Conservation (phyloP, 805 yeast species). For the Kuraishia piskuri region DNA sequence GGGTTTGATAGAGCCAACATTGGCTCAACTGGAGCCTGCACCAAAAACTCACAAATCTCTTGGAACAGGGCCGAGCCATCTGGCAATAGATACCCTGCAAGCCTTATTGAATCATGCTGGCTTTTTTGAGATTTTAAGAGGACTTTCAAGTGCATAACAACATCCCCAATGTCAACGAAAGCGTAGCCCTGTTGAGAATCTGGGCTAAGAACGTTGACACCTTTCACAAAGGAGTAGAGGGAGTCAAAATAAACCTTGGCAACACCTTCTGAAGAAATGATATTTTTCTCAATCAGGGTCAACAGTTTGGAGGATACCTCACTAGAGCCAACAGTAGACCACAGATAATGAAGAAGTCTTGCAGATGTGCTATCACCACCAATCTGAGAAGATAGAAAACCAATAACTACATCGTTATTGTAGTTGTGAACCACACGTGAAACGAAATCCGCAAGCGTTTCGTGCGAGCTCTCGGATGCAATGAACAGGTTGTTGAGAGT, state of each 20-base stretch:
- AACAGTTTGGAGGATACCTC: background rate
- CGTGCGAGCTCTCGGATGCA: slow-evolving; percentile 12
- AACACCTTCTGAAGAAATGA: background rate
- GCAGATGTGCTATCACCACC: background rate
- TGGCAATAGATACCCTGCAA: background rate
- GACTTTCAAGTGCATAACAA: background rate
- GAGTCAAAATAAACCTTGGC: background rate
- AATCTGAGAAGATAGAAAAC: background rate
- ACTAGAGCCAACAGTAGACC: background rate
- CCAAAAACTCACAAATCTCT: background rate
- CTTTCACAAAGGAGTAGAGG: background rate
- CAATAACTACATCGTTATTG: background rate
- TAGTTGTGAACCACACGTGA: slow-evolving; percentile 11
- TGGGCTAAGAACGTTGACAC: background rate
- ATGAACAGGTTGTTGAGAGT: slow-evolving; percentile 25
- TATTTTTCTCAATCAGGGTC: background rate
- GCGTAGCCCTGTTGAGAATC: background rate
- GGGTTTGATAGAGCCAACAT: background rate
- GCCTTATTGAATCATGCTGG: background rate
- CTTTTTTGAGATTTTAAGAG: background rate
- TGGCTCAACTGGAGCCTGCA: background rate
- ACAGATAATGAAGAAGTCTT: slow-evolving; percentile 1
- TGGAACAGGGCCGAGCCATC: background rate
- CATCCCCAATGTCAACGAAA: background rate
- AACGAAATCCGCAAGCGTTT: slow-evolving; percentile 12